A percentile compares a stretch with the other conserved stretches of the same genome.
phyloP scores from a whole-genome alignment of 225 moss, liverwort and hornwort genomes.

The Lunularia cruciata region DNA sequence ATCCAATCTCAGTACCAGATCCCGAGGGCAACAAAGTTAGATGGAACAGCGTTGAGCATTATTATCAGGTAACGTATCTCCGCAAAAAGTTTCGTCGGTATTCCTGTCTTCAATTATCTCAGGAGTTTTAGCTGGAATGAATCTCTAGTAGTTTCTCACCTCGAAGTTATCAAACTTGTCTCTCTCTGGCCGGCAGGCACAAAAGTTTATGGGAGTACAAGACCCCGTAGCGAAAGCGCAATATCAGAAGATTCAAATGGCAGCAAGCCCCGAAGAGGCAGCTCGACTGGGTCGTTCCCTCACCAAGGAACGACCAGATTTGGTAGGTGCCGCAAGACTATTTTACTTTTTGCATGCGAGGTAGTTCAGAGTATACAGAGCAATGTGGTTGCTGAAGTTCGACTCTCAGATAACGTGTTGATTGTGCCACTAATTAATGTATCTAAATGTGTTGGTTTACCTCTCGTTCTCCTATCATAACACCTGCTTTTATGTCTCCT shows the following conservation, averaged over 20 bases:
- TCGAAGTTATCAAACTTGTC: neutral
- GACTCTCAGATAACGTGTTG: neutral
- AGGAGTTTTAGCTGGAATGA: too few species aligned
- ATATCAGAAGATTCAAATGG: constrained; percentile 52
- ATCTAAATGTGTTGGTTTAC: constrained; percentile 8
- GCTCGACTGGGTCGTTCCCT: constrained; percentile 76
- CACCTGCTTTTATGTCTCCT: neutral
- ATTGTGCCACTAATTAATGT: too few species aligned
- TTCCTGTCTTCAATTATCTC: neutral
- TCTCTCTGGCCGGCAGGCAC: constrained; percentile 54
- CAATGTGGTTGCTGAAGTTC: too few species aligned
- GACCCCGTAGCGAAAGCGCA: constrained; percentile 57
- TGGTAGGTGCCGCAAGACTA: constrained; percentile 44
- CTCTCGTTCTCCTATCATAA: constrained; percentile 9
- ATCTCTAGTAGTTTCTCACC: neutral
- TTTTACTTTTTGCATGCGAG: neutral
- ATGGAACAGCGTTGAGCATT: constrained; percentile 88
- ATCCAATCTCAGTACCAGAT: constrained; percentile 63
- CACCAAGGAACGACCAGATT: constrained; percentile 70
- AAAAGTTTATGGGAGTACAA: constrained; percentile 69
- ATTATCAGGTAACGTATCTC: constrained; percentile 55
- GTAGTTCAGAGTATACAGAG: too few species aligned
- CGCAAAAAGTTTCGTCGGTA: neutral
- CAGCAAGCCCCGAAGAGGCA: constrained; percentile 85
- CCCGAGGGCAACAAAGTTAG: constrained; percentile 38